Percentiles rank a stretch among this genome's conserved stretches.
Conservation (phyloP, 2,329 filamentous ascomycete species). For the Tolypocladium paradoxum region DNA sequence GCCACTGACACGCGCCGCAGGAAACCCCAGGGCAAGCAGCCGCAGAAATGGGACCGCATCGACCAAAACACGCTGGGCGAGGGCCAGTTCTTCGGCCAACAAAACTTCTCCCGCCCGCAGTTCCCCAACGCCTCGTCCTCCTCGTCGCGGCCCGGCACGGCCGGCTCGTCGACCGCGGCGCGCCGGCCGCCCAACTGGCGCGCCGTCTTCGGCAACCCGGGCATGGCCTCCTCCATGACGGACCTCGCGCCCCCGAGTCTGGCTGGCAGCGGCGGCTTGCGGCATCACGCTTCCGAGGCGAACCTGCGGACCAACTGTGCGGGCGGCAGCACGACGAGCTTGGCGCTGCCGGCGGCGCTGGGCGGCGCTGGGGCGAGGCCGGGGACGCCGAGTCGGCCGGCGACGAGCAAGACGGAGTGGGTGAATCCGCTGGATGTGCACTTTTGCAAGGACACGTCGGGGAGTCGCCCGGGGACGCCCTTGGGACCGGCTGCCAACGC, state of each 20-base stretch:
- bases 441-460: conserved; percentile 20
- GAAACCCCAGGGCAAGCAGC: conserved; percentile 10
- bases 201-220: conserved; percentile 25
- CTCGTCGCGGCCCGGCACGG: conserved; percentile 28
- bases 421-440: conserved; percentile 38
- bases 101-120: conserved; percentile 24
- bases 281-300: conserved; percentile 26
- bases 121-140: conserved; percentile 7
- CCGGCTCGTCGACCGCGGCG: conserved; percentile 19
- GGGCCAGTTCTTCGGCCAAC: conserved; percentile 25
- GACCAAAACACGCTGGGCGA: conserved; percentile 22
- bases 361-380: conserved; percentile 19
- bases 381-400: conserved; percentile 10
- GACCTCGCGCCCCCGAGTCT: conserved; percentile 26
- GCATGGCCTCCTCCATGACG: conserved; percentile 31
- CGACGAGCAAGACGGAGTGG: conserved; percentile 27
- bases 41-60: conserved; percentile 18
- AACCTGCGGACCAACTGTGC: conserved; percentile 21
- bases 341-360: conserved; percentile 21
- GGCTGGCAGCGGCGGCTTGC: conserved; percentile 13
- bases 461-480: conserved; percentile 1
- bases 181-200: conserved; percentile 16
- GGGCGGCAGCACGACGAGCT: conserved; percentile 23
- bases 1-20: conserved; percentile 7
- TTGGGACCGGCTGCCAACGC: neutral